A percentile compares a stretch with the other conserved stretches of the same genome.
These are phyloP conservation scores for Tinospora cordifolia DNA, from an alignment of 164 flowering plant genomes.

Conservation along the genomic window DNA sequence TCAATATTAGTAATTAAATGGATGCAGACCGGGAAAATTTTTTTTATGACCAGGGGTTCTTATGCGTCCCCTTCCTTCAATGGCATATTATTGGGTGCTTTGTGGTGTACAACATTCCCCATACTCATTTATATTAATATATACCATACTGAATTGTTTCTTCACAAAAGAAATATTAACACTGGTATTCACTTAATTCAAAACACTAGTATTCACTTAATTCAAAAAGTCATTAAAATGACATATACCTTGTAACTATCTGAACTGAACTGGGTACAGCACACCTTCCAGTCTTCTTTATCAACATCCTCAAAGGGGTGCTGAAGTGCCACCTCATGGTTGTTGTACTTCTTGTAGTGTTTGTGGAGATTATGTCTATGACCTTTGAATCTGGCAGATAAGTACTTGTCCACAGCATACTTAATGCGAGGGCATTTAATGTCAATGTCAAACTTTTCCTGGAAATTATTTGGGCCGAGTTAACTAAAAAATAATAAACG, in stretches of 20 bases:
- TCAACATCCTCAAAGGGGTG: neutral
- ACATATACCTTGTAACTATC: conserved; percentile 1
- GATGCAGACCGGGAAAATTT: too few species aligned
- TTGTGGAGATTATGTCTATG: neutral
- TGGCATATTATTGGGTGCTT: too few species aligned
- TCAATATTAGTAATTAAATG: neutral
- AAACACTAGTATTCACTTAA: neutral
- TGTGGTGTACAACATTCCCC: too few species aligned
- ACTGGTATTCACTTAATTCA: neutral
- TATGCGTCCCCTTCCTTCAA: too few species aligned
- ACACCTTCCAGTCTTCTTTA: neutral
- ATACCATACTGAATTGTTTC: too few species aligned
- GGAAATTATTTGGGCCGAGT: neutral
- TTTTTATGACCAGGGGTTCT: too few species aligned
- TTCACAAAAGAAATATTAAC: too few species aligned
- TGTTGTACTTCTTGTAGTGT: neutral
- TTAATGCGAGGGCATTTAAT: neutral
- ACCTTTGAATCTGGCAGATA: neutral
- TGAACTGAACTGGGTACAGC: neutral
- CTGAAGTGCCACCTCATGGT: neutral
- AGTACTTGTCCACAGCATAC: neutral
- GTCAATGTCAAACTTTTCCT: conserved; percentile 4
- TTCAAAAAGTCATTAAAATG: neutral
- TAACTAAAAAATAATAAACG: neutral
- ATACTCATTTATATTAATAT: too few species aligned